Evolutionary conservation across 2,329 filamentous ascomycete species (phyloP), one percentile per base, ranked within the genome.

Genomic region (Alternaria atra): DNA sequence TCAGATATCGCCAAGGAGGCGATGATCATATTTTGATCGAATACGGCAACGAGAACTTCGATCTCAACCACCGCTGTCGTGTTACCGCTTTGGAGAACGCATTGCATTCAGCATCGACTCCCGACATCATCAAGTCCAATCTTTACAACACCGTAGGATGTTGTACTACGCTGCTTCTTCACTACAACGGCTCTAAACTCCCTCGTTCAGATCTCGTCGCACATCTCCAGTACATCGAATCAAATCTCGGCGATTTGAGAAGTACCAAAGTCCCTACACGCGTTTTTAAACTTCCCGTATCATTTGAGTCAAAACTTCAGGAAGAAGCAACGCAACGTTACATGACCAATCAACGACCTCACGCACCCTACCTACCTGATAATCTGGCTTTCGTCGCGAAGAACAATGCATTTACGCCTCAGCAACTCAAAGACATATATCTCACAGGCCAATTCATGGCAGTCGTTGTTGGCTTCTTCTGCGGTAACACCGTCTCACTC

Each of bases 291-390:
- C 77, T 83, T 2, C 81, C 81, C 0, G 73, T 83, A 29, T 78
- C 77, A 10, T 83, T 82, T 66, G 77, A 81, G 42, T 79, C 75
- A 42, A 78, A 78, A 58, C 76, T 78, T 15, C 80, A 82, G 61
- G 71, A 81, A 20, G 82, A 85, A 34, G 87, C 87, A 0, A 83
- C 88, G 0, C 78, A 85, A 46, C 82, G 88, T 4, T 90, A 90
- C 73, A 85, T 85, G 70, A 85, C 85, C 25, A 89, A 87, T 0
- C 87, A 89, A 63, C 82, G 88, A 6, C 82, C 84, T 1, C 83
- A 87, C 50, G 88, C 88, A 0, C 83, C 86, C 0, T 90, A 88
- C 69, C 80, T 90, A 0, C 88, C 88, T 0, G 85, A 87, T 65
- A 89, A 89, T 55, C 80, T 89, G 40, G 80, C 84, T 1, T 90